Evolutionary conservation across 805 yeast species (phyloP), one percentile per base, ranked within the genome.

Genomic region (Pichia phayaonensis): DNA sequence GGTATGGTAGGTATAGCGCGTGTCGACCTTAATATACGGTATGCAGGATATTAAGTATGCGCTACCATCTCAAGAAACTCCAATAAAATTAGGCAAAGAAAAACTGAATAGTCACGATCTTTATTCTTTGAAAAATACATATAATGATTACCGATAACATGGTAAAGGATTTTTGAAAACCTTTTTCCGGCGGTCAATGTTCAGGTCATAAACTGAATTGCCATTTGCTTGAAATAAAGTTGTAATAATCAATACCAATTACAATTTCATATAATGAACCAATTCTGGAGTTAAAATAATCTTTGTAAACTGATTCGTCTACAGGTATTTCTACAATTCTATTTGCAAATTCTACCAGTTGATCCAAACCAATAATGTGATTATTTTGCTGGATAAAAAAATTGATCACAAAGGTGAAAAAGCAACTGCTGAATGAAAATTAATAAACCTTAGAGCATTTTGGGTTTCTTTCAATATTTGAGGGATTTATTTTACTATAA

Each of bases 331-430:
- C 72, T 1, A 78, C 73, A 29, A 61, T 57, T n/a, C 62, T 56
- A 34, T 66, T 55, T 0, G 71, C 67, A 59, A 70, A 72, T 56
- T 78, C 83, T 3, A 71, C 73, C 81, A 78, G 76, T 55, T 78
- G 82, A 8, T 82, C 83, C 47, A 77, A 58, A 2, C 83, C 83
- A 15, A 82, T 81, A 59, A 78, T 71, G 54, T 80, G 83, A 59
- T 80, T 77, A 57, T 80, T 83, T 5, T 78, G 4, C 84, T 84
- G 2, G 80, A 74, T 42, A 80, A 62, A 3, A 80, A 67, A 79
- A 79, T 79, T 12, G 84, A 79, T 52, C 84, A 65, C 0, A 84
- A 80, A 10, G 84, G 84, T 2, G 84, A 79, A 56, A 84, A 80
- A 1, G 84, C 84, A 3, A 83, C 72, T 4, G 84, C 84, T 2